These are phyloP conservation scores for Suillus cothurnatus DNA, from an alignment of 768 basidiomycete genomes.

Conservation along the genomic window DNA sequence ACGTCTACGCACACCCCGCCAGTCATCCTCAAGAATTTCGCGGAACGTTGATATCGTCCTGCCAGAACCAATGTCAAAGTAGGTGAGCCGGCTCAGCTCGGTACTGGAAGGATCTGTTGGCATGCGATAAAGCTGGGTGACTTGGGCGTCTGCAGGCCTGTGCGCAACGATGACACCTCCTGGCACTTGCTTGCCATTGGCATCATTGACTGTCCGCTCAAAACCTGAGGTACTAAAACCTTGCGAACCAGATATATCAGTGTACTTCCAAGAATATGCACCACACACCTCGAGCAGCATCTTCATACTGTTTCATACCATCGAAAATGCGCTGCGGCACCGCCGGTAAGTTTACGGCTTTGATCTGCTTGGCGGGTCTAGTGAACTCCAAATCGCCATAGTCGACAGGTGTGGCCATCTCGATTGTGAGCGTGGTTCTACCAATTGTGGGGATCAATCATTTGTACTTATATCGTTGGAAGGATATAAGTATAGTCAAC, in stretches of 20 bases:
- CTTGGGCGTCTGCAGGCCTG: slow-evolving; percentile 42
- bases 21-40: slow-evolving; percentile 41
- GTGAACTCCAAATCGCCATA: slow-evolving; percentile 37
- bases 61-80: slow-evolving; percentile 43
- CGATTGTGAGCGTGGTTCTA: neutral
- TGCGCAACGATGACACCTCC: slow-evolving; percentile 38
- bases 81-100: slow-evolving; percentile 38
- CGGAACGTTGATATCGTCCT: slow-evolving; percentile 35
- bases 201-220: slow-evolving; percentile 22
- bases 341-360: slow-evolving; percentile 37
- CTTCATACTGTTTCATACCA: slow-evolving; percentile 41
- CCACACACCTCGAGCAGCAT: slow-evolving; percentile 35
- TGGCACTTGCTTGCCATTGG: slow-evolving; percentile 12
- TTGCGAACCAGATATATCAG: slow-evolving; percentile 9
- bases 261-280: neutral
- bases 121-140: slow-evolving; percentile 40
- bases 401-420: slow-evolving; percentile 27
- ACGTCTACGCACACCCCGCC: slow-evolving; percentile 39
- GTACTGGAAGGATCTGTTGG: slow-evolving; percentile 26
- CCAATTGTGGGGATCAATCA: neutral
- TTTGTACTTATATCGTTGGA: neutral
- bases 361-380: slow-evolving; percentile 41
- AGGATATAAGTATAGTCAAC: slow-evolving; percentile 5
- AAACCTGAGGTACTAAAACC: slow-evolving; percentile 33
- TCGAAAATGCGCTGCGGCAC: slow-evolving; percentile 36